phyloP scores from a whole-genome alignment of 345 rosid genomes.

The Euphorbia tirucalli region DNA sequence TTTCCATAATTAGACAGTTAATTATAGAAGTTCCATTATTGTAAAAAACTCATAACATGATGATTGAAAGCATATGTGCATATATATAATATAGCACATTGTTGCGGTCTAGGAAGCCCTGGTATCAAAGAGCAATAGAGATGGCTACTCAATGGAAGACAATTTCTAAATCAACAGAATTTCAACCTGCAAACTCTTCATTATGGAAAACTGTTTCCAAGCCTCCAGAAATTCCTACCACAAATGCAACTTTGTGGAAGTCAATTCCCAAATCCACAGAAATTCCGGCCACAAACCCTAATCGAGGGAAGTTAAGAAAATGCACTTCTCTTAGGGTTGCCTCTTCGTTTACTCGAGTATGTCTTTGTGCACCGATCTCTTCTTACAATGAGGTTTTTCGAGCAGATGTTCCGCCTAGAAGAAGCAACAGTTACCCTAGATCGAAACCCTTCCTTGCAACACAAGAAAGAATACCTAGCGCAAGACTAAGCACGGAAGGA shows the following conservation, averaged over 20 bases:
- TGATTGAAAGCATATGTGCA: not conserved
- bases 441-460: slow-evolving; percentile 42
- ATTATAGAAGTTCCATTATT: not conserved
- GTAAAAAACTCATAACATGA: not conserved
- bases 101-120: slow-evolving; percentile 62
- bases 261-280: slow-evolving; percentile 40
- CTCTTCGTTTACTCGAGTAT: slow-evolving; percentile 76
- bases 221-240: slow-evolving; percentile 33
- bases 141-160: slow-evolving; percentile 59
- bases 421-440: slow-evolving; percentile 87
- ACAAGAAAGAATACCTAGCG: slow-evolving; percentile 24
- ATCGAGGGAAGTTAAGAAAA: slow-evolving; percentile 48
- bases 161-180: slow-evolving; percentile 31
- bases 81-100: slow-evolving; percentile 9
- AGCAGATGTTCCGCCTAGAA: slow-evolving; percentile 70
- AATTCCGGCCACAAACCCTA: slow-evolving; percentile 12
- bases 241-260: slow-evolving; percentile 46
- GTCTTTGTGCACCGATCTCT: slow-evolving; percentile 85
- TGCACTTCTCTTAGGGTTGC: slow-evolving; percentile 77
- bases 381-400: slow-evolving; percentile 82
- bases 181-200: slow-evolving; percentile 22
- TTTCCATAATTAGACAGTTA: not conserved
- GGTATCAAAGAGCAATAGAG: slow-evolving; percentile 94
- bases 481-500: slow-evolving; percentile 61
- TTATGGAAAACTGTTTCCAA: slow-evolving; percentile 47